These are phyloP conservation scores for Axilococcus clingmanii DNA, from an alignment of 139 green algal genomes.

Conservation along the genomic window DNA sequence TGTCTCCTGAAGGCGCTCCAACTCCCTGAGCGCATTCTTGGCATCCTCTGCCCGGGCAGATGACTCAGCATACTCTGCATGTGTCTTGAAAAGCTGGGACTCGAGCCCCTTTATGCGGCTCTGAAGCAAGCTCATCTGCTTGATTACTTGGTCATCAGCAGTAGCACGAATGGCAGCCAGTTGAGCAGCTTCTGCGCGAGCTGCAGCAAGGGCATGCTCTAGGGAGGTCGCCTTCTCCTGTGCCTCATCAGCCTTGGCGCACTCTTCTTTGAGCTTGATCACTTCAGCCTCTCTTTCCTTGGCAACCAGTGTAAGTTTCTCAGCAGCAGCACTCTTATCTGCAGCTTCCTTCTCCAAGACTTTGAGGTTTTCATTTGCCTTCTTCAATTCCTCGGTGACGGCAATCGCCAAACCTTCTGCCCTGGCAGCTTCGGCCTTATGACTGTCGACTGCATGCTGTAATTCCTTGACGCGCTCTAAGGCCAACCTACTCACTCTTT, in stretches of 20 bases:
- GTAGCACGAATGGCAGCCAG: background rate
- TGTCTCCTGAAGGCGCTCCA: conserved; percentile 1
- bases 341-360: background rate
- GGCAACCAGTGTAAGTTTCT: background rate
- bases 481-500: background rate
- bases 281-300: background rate
- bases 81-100: background rate
- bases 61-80: background rate
- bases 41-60: background rate
- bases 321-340: background rate
- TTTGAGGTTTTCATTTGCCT: background rate
- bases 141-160: background rate
- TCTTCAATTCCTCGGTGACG: background rate
- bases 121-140: conserved; percentile 5
- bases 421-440: background rate
- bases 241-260: too few relatives aligned
- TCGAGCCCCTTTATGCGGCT: conserved; percentile 1
- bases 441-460: background rate
- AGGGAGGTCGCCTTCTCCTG: too few relatives aligned
- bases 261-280: background rate
- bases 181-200: conserved; percentile 1
- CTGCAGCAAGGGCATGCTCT: conserved; percentile 4
- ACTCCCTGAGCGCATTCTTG: background rate
- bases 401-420: background rate
- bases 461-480: background rate